Evolutionary conservation across 1,139 yeast genomes (phyloP).

Genomic region (Zygoascus sp.): DNA sequence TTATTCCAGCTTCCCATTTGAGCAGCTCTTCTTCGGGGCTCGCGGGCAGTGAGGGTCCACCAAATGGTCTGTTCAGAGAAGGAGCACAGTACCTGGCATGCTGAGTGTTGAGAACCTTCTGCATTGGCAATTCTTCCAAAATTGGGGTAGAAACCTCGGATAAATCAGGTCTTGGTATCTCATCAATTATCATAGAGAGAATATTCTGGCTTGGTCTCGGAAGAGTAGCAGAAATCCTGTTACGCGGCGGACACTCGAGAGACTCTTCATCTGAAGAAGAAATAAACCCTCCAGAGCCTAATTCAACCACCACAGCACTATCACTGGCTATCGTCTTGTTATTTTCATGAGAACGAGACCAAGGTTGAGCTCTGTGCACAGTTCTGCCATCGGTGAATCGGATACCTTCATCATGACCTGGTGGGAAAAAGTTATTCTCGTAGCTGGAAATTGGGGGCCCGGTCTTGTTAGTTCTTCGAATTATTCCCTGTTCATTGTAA

Average conservation of each 20-base stretch:
- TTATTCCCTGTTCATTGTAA: too few relatives aligned
- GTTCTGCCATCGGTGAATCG: not conserved
- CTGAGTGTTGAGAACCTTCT: not conserved
- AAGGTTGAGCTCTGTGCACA: not conserved
- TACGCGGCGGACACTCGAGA: conserved; percentile 4
- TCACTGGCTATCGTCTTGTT: not conserved
- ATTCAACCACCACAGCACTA: not conserved
- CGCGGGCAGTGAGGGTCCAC: not conserved
- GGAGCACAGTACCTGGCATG: not conserved
- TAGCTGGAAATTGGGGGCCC: too few relatives aligned
- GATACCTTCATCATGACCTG: not conserved
- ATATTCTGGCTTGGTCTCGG: not conserved
- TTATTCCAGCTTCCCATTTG: not conserved
- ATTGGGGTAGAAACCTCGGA: not conserved
- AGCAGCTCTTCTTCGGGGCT: not conserved
- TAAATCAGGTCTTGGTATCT: not conserved
- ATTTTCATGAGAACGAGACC: not conserved
- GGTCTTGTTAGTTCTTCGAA: too few relatives aligned
- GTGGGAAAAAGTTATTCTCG: not conserved
- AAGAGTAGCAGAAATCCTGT: not conserved
- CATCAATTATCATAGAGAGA: conserved; percentile 3
- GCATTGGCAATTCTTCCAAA: not conserved
- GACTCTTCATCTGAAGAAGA: not conserved
- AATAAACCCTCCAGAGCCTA: not conserved
- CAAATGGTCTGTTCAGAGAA: not conserved